These are phyloP conservation scores for Neoboletus brunneissimus DNA, from an alignment of 768 basidiomycete genomes.

Conservation along the genomic window DNA sequence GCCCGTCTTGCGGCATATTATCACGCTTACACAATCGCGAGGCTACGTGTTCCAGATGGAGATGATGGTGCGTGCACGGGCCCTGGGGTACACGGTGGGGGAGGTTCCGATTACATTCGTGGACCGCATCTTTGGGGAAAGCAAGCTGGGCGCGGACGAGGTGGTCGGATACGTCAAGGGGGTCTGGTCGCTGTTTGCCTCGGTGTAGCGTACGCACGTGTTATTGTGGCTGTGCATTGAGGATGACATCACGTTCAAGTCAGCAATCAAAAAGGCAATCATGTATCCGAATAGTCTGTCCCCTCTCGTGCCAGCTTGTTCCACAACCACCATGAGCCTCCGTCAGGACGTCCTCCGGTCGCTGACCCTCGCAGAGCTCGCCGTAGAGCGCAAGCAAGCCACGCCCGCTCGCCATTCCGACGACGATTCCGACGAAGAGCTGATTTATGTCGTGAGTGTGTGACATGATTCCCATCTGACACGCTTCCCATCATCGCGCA, in stretches of 20 bases:
- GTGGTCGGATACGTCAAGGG: conserved; percentile 85
- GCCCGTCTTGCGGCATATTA: conserved; percentile 76
- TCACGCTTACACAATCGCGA: conserved; percentile 78
- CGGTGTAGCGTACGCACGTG: conserved; percentile 47
- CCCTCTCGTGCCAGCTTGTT: conserved; percentile 4
- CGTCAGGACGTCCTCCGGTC: conserved; percentile 69
- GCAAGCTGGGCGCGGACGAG: conserved; percentile 87
- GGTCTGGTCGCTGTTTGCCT: conserved; percentile 74
- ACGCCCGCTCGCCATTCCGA: conserved; percentile 19
- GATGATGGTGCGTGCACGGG: conserved; percentile 90
- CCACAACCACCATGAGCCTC: conserved; percentile 53
- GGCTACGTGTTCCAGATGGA: conserved; percentile 99
- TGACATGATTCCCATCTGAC: background rate
- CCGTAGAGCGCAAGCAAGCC: conserved; percentile 26
- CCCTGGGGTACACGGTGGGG: conserved; percentile 80
- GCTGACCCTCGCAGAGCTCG: conserved; percentile 38
- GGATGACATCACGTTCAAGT: conserved; percentile 26
- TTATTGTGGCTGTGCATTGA: conserved; percentile 2
- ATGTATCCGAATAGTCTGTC: background rate
- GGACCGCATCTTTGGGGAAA: conserved; percentile 90
- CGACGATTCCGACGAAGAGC: conserved; percentile 64
- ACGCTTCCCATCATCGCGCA: conserved; percentile 7
- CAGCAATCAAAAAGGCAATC: conserved; percentile 11
- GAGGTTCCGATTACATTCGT: conserved; percentile 95
- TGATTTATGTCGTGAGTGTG: conserved; percentile 65